phyloP scores from a whole-genome alignment of 2,329 filamentous ascomycete species.

The Botrytis fragariae region DNA sequence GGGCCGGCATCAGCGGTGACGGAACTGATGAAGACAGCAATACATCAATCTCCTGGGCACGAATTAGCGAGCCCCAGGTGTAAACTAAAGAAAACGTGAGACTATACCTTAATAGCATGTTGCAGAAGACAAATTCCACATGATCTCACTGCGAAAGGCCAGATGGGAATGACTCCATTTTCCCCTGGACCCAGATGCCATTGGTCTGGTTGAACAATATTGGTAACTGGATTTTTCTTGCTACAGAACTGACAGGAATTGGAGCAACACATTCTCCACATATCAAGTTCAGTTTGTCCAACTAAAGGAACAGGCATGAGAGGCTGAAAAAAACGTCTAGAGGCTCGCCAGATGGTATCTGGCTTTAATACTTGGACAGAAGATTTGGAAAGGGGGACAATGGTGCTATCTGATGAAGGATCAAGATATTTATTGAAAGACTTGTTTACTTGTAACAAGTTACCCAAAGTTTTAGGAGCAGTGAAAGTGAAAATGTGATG shows the following conservation, averaged over 20 bases:
- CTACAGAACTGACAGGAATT: constrained; percentile 66
- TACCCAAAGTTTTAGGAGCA: constrained; percentile 61
- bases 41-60: constrained; percentile 64
- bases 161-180: constrained; percentile 61
- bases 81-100: constrained; percentile 21
- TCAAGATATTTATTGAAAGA: constrained; percentile 61
- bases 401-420: constrained; percentile 42
- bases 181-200: constrained; percentile 62
- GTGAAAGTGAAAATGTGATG: constrained; percentile 67
- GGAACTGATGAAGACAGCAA: constrained; percentile 60
- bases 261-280: constrained; percentile 70
- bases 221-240: constrained; percentile 39
- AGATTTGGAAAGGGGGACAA: constrained; percentile 41
- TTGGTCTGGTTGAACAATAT: constrained; percentile 40
- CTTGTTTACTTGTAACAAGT: constrained; percentile 65
- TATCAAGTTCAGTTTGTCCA: constrained; percentile 65
- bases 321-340: constrained; percentile 63
- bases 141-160: constrained; percentile 65
- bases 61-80: constrained; percentile 30
- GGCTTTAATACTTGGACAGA: constrained; percentile 48
- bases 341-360: constrained; percentile 68
- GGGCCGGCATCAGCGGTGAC: constrained; percentile 62
- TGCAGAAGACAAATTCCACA: constrained; percentile 65
- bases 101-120: constrained; percentile 62
- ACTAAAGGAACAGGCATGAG: constrained; percentile 67